Base-by-base conservation (phyloP, 2,329 filamentous ascomycete genomes). In the Phyllosticta citriasiana region DNA sequence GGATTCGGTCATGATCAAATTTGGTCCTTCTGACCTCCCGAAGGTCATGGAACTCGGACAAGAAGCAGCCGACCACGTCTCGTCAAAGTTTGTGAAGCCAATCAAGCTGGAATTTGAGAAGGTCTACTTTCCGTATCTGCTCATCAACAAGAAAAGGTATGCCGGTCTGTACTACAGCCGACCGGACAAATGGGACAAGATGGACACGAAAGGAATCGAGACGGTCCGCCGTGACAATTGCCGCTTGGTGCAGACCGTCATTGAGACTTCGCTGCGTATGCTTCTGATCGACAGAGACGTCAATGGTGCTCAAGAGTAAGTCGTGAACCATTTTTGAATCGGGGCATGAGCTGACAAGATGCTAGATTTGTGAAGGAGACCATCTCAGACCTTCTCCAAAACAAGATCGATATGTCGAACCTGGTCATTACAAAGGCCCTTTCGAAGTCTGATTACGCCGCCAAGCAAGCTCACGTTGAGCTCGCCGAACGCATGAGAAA, bases 61-160 rank as follows among this genome's bases (percentile, higher is more conserved):
- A 70, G 92, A 99, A 73, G 94, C 94, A 10, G 89, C 94, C 0
- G 81, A 87, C 22, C 95, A 80, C 67, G 94, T 99, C 51, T 97
- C 94, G 4, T 83, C 84, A 54, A 96, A 97, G 73, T 99, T 99
- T 72, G 79, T 92, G 73, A 95, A 94, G 71, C 94, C 94, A 3
- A 99, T 99, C 81, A 99, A 97, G 78, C 84, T 99, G 33, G 94
- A 99, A 74, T 99, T 99, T 76, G 94, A 99, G 74, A 99, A 99
- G 77, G 93, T 99, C 0, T 99, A 99, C 76, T 99, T 89, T 73
- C 94, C 94, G 0, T 99, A 99, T 72, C 82, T 99, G 35, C 82
- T 99, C 57, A 99, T 99, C 85, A 99, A 99, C 85, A 99, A 99
- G 81, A 99, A 99, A 80, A 88, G 94, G 65, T 99, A 99, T 70